These are phyloP conservation scores for Rhododendron ovatum DNA, from an alignment of 148 eudicot genomes.

Conservation along the genomic window DNA sequence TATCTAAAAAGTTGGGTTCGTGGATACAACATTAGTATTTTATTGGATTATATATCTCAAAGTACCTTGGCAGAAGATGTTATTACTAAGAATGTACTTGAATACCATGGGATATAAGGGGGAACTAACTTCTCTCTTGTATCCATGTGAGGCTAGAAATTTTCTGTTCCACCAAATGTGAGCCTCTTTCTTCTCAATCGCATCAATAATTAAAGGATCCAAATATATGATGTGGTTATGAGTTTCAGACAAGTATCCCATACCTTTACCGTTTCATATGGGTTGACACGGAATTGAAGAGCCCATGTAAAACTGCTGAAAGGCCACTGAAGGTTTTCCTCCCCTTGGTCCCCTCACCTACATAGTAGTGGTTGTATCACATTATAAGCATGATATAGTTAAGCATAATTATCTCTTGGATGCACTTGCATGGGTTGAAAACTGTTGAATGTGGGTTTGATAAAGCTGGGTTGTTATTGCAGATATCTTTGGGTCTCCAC, in stretches of 20 bases:
- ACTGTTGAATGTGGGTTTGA: conserved; percentile 2
- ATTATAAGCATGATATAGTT: background rate
- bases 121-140: background rate
- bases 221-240: background rate
- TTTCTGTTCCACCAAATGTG: background rate
- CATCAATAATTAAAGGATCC: background rate
- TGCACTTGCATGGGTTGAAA: background rate
- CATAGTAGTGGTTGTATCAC: background rate
- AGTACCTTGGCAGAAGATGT: background rate
- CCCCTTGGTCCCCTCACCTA: background rate
- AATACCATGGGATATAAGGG: background rate
- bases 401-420: background rate
- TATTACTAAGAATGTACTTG: background rate
- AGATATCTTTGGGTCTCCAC: conserved; percentile 67
- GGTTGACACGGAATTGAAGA: background rate
- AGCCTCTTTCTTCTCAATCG: background rate
- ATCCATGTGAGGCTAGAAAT: background rate
- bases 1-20: background rate
- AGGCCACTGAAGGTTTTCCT: background rate
- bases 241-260: background rate
- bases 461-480: conserved; percentile 17
- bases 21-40: background rate
- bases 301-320: background rate
- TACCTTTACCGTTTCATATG: background rate
- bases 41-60: background rate